Evolutionary conservation across 495 filamentous ascomycete species (phyloP), one percentile per base, ranked within the genome.

Genomic region (Echria macrotheca): DNA sequence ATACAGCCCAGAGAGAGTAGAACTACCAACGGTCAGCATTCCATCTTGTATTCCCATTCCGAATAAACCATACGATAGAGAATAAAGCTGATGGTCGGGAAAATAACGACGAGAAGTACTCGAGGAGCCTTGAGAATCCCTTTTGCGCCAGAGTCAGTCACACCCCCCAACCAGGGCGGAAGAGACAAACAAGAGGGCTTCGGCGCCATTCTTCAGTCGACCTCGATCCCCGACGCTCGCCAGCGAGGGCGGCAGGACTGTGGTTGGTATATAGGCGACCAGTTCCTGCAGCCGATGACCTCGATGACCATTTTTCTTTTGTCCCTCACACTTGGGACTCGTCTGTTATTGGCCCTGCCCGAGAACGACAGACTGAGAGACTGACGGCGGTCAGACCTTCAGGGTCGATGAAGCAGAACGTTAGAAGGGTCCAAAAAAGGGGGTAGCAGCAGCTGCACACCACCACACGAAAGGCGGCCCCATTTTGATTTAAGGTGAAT

Each of bases 51-150:
- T n/a, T n/a, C n/a, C n/a, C n/a, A n/a, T n/a, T n/a, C n/a, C n/a
- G n/a, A n/a, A n/a, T 3, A 37, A 18, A 37, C 25, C 54, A 28
- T 45, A 60, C 60, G 40, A 23, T 58, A 60, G 4, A 60, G 32
- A n/a, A 59, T 47, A 32, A 60, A 53, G 18, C 29, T 56, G 26
- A 56, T 9, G 15, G 53, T 8, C n/a, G 60, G 60, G 29, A 60
- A 58, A 7, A 54, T 23, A 17, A 59, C 21, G 2, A 56, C 44
- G 9, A 58, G 56, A 35, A 59, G 41, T 8, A 61, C 50, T 36
- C 59, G 49, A n/a, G 56, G 56, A 44, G 56, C 45, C 38, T 61
- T 52, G 36, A 58, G 50, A 29, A 56, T 53, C 55, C 56, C 56
- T 61, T 53, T 2, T 50, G 31, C 28, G 25, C 39, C 49, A 55